These are phyloP conservation scores for Pneumocystis murina DNA, from an alignment of 1,139 yeast genomes.

Conservation along the genomic window DNA sequence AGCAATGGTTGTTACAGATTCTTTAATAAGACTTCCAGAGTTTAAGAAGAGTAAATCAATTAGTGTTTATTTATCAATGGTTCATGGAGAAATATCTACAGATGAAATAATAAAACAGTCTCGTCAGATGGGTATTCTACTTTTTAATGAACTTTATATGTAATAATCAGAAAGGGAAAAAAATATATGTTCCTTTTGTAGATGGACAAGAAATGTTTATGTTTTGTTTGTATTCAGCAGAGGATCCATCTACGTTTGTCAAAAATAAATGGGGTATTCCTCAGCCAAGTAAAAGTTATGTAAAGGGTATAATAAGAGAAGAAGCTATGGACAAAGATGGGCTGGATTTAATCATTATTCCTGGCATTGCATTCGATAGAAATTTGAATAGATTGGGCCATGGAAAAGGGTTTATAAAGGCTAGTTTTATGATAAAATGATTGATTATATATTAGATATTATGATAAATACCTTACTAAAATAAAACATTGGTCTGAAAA, in stretches of 20 bases:
- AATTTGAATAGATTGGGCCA: constrained; percentile 59
- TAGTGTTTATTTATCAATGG: background rate
- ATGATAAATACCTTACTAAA: background rate
- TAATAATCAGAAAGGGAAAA: background rate
- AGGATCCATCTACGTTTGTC: background rate
- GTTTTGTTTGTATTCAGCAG: background rate
- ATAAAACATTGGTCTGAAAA: constrained; percentile 17
- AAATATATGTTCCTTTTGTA: background rate
- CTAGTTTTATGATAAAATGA: constrained; percentile 43
- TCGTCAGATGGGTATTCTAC: background rate
- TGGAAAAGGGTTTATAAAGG: constrained; percentile 89
- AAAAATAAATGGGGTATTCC: constrained; percentile 7
- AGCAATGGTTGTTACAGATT: background rate
- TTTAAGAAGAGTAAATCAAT: background rate
- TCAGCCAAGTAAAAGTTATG: constrained; percentile 1
- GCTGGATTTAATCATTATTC: constrained; percentile 60
- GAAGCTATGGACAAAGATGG: constrained; percentile 28
- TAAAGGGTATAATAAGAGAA: background rate
- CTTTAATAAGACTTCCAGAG: background rate
- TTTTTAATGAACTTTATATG: background rate
- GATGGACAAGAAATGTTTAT: background rate
- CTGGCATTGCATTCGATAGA: constrained; percentile 61
- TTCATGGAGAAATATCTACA: background rate
- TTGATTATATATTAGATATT: constrained; percentile 7
- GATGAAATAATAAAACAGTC: background rate